Conservation (phyloP, 257 asterid species). For the Petunia secreta region DNA sequence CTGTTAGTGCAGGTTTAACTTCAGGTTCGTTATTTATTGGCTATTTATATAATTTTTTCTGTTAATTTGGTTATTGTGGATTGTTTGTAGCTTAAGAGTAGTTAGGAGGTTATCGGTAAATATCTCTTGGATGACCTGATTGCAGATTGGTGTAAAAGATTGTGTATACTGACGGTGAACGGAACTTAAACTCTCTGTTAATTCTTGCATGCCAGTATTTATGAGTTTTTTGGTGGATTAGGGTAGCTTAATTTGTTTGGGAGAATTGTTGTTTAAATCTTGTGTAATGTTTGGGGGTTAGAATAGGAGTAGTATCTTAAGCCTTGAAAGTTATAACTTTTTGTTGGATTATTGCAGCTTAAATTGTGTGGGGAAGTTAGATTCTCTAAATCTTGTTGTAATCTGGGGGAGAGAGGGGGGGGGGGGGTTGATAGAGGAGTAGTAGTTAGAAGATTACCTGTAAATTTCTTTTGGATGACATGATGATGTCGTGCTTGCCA, state of each 20-base stretch:
- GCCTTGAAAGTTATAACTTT: background rate
- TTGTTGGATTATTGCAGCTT: constrained; percentile 8
- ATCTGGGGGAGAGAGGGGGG: background rate
- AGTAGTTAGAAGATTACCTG: too few species aligned
- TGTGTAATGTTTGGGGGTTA: background rate
- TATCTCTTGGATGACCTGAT: too few species aligned
- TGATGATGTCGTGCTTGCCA: too few species aligned
- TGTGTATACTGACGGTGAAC: too few species aligned
- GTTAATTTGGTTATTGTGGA: too few species aligned
- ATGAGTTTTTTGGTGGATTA: constrained; percentile 13
- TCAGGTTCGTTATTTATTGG: constrained; percentile 43
- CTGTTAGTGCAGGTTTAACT: constrained; percentile 44
- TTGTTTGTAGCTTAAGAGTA: too few species aligned
- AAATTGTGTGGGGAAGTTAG: background rate
- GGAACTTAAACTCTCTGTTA: background rate
- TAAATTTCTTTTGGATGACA: too few species aligned
- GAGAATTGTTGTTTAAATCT: background rate
- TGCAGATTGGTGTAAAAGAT: too few species aligned
- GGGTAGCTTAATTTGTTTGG: background rate
- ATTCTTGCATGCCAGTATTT: background rate
- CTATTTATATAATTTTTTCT: constrained; percentile 19
- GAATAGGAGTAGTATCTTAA: background rate
- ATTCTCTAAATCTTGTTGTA: background rate
- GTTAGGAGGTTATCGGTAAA: too few species aligned
- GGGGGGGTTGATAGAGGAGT: too few species aligned